Base-by-base conservation (phyloP, 257 asterid species). In the Fraxinus anomala region DNA sequence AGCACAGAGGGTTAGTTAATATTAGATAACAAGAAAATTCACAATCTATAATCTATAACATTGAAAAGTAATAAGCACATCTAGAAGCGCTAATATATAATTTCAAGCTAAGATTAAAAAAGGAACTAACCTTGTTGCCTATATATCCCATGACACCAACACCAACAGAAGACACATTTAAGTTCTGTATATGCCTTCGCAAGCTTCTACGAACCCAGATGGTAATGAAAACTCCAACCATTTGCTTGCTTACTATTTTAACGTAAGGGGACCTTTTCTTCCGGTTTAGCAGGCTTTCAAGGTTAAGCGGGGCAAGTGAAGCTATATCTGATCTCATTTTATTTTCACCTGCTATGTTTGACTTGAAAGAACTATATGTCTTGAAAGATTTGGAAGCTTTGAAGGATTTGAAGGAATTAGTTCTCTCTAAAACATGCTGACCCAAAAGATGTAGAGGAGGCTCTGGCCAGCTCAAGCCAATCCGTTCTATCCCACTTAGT, bases 61-160 rank as follows among this genome's bases (percentile, higher is more conserved):
- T 12, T 61, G 30, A 23, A 61, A 61, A 61, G 33, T 24, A 56
- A 23, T 61, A 23, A 2, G 33, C 34, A 68, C 12, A 68, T n/a
- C 36, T 5, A 51, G 73, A 13, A 19, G 67, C 63, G 26, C 19
- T 70, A 12, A 16, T 31, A 24, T 63, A 75, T 63, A 75, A 80
- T 59, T 67, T 75, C 70, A 74, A 79, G 68, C 73, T 51, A 66
- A 73, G 59, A 36, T 61, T 61, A 75, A 80, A 86, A 79, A 75
- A 65, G 33, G 67, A 81, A 75, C 82, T 39, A 76, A 96, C 99
- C 99, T 96, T 96, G 92, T 96, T 96, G 70, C 99, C 99, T 23
- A 96, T 91, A 84, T 85, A 96, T 76, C 99, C 99, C 99, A 96
- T 93, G 61, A 90, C 92, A 65, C 99, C 99, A 42, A 96, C 99